phyloP scores from a whole-genome alignment of 2,329 filamentous ascomycete genomes.

The Sclerotinia trifoliorum region DNA sequence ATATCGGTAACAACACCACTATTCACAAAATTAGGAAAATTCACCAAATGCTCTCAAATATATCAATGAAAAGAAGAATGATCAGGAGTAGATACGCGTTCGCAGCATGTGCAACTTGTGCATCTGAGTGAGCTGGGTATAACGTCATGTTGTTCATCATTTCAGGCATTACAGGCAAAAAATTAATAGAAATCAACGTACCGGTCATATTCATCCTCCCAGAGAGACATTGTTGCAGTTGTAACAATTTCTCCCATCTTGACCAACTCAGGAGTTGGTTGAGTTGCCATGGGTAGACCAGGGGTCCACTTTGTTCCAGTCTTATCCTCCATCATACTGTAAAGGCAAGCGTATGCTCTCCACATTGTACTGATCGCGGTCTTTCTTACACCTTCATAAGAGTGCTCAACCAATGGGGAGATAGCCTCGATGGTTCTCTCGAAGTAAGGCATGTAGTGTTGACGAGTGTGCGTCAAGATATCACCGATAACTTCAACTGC shows the following conservation, averaged over 20 bases:
- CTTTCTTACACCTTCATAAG: constrained; percentile 91
- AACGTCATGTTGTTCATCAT: constrained; percentile 90
- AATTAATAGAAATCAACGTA: constrained; percentile 54
- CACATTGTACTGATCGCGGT: constrained; percentile 87
- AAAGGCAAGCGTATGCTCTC: constrained; percentile 89
- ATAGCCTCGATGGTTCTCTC: constrained; percentile 84
- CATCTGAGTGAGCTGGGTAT: constrained; percentile 99
- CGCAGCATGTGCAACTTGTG: constrained; percentile 82
- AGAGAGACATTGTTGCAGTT: constrained; percentile 78
- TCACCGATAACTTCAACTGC: constrained; percentile 94
- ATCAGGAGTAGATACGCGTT: constrained; percentile 62
- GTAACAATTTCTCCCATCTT: constrained; percentile 85
- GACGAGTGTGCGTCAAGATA: constrained; percentile 81
- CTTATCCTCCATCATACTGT: constrained; percentile 79
- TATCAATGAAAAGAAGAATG: constrained; percentile 28
- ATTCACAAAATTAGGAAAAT: constrained; percentile 22
- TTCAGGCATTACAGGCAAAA: constrained; percentile 35
- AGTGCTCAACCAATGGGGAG: constrained; percentile 78
- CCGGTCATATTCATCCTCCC: constrained; percentile 90
- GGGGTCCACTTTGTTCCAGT: constrained; percentile 81
- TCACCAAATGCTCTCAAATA: constrained; percentile 25
- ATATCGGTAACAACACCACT: constrained; percentile 74
- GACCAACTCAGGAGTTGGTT: constrained; percentile 74
- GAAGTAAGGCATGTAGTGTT: constrained; percentile 78
- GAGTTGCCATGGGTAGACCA: constrained; percentile 77